These are phyloP conservation scores for Rhodotorula diobovata DNA, from an alignment of 768 basidiomycete species.

Conservation along the genomic window DNA sequence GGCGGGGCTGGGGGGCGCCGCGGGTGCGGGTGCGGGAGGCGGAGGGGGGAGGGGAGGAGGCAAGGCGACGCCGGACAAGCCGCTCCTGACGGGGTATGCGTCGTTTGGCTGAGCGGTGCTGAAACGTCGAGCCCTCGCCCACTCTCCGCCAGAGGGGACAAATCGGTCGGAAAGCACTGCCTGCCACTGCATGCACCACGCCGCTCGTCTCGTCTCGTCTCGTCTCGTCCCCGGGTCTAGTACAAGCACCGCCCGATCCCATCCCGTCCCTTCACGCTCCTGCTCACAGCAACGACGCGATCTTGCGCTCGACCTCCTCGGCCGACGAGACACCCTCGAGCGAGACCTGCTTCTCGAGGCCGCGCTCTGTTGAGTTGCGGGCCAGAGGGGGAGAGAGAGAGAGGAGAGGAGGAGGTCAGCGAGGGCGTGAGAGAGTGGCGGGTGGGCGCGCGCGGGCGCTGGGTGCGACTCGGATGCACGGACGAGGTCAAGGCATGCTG, in stretches of 20 bases:
- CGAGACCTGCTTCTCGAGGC: slow-evolving; percentile 42
- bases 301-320: slow-evolving; percentile 41
- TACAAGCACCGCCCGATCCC: not conserved
- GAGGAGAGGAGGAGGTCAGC: not conserved
- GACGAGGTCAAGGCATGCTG: too few relatives aligned
- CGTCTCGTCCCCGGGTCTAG: not conserved
- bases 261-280: not conserved
- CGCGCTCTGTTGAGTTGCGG: slow-evolving; percentile 40
- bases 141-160: too few relatives aligned
- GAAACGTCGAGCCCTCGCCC: too few relatives aligned
- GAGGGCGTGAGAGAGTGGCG: not conserved
- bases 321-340: slow-evolving; percentile 41
- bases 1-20: not conserved
- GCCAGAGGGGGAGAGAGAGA: not conserved
- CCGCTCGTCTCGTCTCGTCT: too few relatives aligned
- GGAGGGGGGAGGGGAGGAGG: too few relatives aligned
- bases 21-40: too few relatives aligned
- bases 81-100: not conserved
- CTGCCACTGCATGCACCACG: too few relatives aligned
- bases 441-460: not conserved
- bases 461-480: too few relatives aligned
- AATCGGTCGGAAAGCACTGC: too few relatives aligned
- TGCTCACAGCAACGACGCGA: slow-evolving; percentile 26
- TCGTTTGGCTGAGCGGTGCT: not conserved
- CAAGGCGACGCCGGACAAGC: not conserved